phyloP scores from a whole-genome alignment of 257 asterid species.

The Solanum virginianum region DNA sequence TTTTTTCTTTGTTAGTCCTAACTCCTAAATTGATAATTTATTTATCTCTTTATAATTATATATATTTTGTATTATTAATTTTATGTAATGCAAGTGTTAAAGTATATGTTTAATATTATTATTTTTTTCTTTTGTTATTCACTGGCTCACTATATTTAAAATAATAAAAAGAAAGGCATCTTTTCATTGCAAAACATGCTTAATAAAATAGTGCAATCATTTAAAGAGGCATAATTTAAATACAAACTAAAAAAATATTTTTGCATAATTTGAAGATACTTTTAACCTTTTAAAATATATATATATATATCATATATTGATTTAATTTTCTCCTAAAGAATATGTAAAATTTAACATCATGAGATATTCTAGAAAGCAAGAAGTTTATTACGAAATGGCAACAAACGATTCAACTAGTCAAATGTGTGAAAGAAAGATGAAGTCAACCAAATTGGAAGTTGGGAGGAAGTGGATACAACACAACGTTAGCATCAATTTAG shows the following conservation, averaged over 20 bases:
- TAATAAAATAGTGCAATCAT: too few species aligned
- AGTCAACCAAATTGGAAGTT: background rate
- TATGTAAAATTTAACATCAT: background rate
- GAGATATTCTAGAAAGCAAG: background rate
- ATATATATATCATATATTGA: background rate
- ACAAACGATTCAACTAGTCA: background rate
- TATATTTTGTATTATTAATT: too few species aligned
- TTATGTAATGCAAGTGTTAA: too few species aligned
- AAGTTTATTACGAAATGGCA: background rate
- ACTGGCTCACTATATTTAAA: too few species aligned
- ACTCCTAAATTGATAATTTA: too few species aligned
- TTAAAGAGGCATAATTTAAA: background rate
- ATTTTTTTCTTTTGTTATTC: too few species aligned
- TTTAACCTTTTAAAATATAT: background rate
- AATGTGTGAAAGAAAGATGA: background rate
- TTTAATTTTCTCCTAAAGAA: background rate
- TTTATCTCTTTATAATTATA: too few species aligned
- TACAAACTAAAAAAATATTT: background rate
- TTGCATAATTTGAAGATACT: background rate
- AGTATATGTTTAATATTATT: too few species aligned
- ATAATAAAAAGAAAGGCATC: too few species aligned
- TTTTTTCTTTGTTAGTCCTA: too few species aligned
- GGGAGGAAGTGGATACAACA: background rate
- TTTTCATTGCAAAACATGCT: too few species aligned
- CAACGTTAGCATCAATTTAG: background rate